Base-by-base conservation (phyloP, 352 stramenopile genomes). In the Aphanomyces euteiches region DNA sequence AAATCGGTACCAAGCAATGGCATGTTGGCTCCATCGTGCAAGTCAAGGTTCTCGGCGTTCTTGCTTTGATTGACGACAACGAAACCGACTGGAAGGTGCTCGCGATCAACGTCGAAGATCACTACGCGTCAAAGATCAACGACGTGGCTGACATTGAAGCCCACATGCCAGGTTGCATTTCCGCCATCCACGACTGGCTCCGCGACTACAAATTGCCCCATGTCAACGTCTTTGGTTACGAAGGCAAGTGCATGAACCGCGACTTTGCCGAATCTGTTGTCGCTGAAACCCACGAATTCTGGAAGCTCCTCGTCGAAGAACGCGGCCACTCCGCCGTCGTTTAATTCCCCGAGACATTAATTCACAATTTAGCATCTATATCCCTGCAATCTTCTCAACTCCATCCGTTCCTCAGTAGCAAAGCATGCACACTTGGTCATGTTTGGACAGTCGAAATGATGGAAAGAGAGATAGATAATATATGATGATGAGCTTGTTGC, bases 61-160 rank as follows among this genome's bases (percentile, higher is more conserved):
- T 99, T 47, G 97, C 95, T 68, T 97, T 99, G 82, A 99, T 99
- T 74, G 97, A 99, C 80, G 96, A 99, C 85, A 98, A 98, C 73
- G 97, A 99, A 85, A 96, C 98, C 72, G 97, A 99, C 81, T 99
- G 97, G 97, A 99, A 99, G 88, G 92, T 99, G 60, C 89, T 99
- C 73, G 96, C 88, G 74, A 98, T 99, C 81, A 93, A 96, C 74
- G 90, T 90, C 15, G 92, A 98, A 72, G 97, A 99, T 89, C 93
- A 98, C 70, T 93, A 99, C 73, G 97, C 96, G 28, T 82, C 85
- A 37, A 87, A 99, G 84, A 97, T 99, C 76, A 90, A 99, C 82
- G 96, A 99, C 78, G 96, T 99, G 64, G 87, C 89, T 41, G 97
- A 99, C 87, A 95, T 99, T 34, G 96, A 98, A 64, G 80, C 88